Conservation (phyloP, 2,329 filamentous ascomycete genomes). For the Venturiaceae sp. region DNA sequence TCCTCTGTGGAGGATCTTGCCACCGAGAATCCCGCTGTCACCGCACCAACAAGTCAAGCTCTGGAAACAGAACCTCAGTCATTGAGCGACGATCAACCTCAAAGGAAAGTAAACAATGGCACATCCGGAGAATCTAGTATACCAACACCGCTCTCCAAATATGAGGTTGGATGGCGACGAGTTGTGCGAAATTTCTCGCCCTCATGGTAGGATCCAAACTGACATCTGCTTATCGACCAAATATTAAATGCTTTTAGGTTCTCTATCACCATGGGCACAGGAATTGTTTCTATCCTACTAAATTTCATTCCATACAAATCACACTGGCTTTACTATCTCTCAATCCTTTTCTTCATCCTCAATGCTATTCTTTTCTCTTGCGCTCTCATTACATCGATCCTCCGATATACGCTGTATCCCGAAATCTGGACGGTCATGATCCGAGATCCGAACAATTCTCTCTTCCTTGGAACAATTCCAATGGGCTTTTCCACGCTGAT, state of each 20-base stretch:
- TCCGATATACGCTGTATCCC: slow-evolving; percentile 57
- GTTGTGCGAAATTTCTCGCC: slow-evolving; percentile 26
- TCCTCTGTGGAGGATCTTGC: background rate
- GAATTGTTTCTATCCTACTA: slow-evolving; percentile 55
- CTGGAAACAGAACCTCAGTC: background rate
- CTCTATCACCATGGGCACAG: slow-evolving; percentile 49
- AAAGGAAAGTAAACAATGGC: background rate
- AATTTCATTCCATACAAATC: slow-evolving; percentile 52
- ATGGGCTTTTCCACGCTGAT: slow-evolving; percentile 62
- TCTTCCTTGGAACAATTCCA: slow-evolving; percentile 59
- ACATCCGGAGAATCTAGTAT: background rate
- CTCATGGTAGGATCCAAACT: slow-evolving; percentile 17
- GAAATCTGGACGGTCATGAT: slow-evolving; percentile 59
- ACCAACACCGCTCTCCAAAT: background rate
- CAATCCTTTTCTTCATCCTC: slow-evolving; percentile 50
- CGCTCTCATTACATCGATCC: slow-evolving; percentile 43
- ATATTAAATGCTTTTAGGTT: slow-evolving; percentile 13
- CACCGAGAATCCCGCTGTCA: background rate
- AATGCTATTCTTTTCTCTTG: slow-evolving; percentile 49
- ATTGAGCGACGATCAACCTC: background rate
- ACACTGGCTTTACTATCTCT: slow-evolving; percentile 47
- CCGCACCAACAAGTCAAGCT: background rate
- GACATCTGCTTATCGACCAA: background rate
- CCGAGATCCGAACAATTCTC: slow-evolving; percentile 52
- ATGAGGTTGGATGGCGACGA: slow-evolving; percentile 18